Evolutionary conservation across 257 asterid species (phyloP).

Genomic region (Solanum lycopersicoides): DNA sequence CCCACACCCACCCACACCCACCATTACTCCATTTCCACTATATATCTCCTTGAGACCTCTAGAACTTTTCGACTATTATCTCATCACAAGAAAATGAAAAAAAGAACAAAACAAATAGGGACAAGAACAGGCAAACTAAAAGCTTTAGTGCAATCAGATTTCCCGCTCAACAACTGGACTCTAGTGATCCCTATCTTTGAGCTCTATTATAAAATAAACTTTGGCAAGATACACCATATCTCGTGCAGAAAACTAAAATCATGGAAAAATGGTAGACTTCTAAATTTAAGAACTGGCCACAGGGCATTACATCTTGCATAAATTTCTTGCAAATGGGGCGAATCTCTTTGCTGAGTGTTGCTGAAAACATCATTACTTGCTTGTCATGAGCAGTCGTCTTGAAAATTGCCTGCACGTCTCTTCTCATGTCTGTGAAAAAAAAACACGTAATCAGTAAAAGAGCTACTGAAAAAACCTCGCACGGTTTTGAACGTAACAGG

Average conservation of each 20-base stretch:
- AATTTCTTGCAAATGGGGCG: constrained; percentile 93
- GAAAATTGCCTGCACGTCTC: constrained; percentile 90
- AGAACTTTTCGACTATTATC: background rate
- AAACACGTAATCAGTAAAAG: background rate
- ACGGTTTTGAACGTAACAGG: background rate
- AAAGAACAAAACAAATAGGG: background rate
- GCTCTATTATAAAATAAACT: background rate
- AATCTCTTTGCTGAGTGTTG: constrained; percentile 89
- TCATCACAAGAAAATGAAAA: background rate
- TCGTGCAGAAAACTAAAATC: constrained; percentile 39
- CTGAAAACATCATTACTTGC: constrained; percentile 97
- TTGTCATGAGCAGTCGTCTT: constrained; percentile 89
- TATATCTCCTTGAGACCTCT: background rate
- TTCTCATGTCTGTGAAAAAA: constrained; percentile 59
- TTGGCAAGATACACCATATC: background rate
- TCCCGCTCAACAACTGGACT: background rate
- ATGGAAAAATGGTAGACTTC: constrained; percentile 40
- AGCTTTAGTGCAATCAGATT: background rate
- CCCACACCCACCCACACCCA: background rate
- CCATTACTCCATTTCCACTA: background rate
- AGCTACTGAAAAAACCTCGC: background rate
- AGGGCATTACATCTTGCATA: constrained; percentile 91
- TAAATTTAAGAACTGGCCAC: constrained; percentile 62
- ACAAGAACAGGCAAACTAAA: background rate
- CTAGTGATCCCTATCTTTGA: background rate